Base-by-base conservation (phyloP, 2,329 filamentous ascomycete genomes). In the Fusarium coffeatum region DNA sequence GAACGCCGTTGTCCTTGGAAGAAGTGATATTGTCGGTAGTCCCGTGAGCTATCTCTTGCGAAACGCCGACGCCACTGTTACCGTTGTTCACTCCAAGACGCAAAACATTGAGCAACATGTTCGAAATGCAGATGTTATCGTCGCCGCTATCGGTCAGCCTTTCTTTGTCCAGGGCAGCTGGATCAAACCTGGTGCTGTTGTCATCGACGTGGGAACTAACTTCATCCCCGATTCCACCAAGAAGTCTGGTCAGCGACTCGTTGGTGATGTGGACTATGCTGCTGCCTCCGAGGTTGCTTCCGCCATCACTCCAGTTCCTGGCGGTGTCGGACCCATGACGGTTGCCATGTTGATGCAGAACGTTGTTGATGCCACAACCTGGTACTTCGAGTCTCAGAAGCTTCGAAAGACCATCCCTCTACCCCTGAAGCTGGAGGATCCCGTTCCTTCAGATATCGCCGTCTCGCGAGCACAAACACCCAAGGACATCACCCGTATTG, bases 311-410 rank as follows among this genome's bases (percentile, higher is more conserved):
- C 96, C 96, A 2, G 96, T 99, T 4, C 96, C 96, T 3, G 96
- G 96, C 60, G 96, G 96, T 80, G 96, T 99, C 63, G 96, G 96
- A 0, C 96, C 96, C 53, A 99, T 99, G 96, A 99, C 96, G 5
- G 94, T 99, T 69, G 96, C 96, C 64, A 99, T 99, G 96, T 86
- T 99, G 49, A 84, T 99, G 75, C 93, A 97, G 81, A 99, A 99
- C 77, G 94, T 98, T 11, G 92, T 98, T 58, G 92, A 95, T 73
- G 91, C 95, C 34, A 92, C 96, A 37, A 91, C 90, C 50, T 84
- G 88, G 60, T 94, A 93, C 77, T 96, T 96, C 70, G 93, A 96
- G 69, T 88, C 88, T 66, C 92, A 97, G 79, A 97, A 93, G 82
- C 85, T 90, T 68, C 89, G 96, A 63, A 90, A 88, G 72, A 92